Base-by-base conservation (phyloP, 2,329 filamentous ascomycete species). In the Passalora sequoiae region DNA sequence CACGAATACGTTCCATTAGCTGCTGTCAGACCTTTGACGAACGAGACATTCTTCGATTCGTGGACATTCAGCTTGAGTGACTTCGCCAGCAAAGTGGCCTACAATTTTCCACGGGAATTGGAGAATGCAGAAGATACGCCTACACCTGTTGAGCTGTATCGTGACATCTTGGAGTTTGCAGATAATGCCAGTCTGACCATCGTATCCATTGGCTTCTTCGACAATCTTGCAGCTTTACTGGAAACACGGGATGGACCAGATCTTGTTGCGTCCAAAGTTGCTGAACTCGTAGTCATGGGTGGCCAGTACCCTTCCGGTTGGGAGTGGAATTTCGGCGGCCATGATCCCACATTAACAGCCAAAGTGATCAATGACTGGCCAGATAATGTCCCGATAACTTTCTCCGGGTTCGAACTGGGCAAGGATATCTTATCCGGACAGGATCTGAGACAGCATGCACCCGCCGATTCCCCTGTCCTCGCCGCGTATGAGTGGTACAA, bases 261-360 rank as follows among this genome's bases (percentile, higher is more conserved):
- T 6, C 66, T 77, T 2, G 49, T 76, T 16, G 47, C 59, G 1
- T 41, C 49, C 7, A 76, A 76, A 50, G 72, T 77, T 2, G 54
- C 57, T 1, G 68, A 77, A 54, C 61, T 77, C 1, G 69, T 76
- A 2, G 53, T 77, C 4, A 76, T 76, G 73, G 75, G 74, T 17
- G 74, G 74, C 9, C 57, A 44, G 5, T 77, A 75, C 43, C 71
- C 73, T 0, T 64, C 63, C 0, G 73, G 72, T 6, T 57, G 62
- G 41, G 68, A 73, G 41, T 77, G 63, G 56, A 77, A 78, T 54
- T 76, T 77, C 49, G 70, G 58, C 21, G 68, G 69, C 17, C 55
- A 58, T 31, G 65, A 72, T 43, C 58, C 69, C 0, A 44, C 45
- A 0, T 53, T 56, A 3, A 64, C 73, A 0, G 63, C 64, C 2